A percentile compares a stretch with the other conserved stretches of the same genome.
phyloP scores from a whole-genome alignment of 495 filamentous ascomycete genomes.

The Lepraria neglecta region DNA sequence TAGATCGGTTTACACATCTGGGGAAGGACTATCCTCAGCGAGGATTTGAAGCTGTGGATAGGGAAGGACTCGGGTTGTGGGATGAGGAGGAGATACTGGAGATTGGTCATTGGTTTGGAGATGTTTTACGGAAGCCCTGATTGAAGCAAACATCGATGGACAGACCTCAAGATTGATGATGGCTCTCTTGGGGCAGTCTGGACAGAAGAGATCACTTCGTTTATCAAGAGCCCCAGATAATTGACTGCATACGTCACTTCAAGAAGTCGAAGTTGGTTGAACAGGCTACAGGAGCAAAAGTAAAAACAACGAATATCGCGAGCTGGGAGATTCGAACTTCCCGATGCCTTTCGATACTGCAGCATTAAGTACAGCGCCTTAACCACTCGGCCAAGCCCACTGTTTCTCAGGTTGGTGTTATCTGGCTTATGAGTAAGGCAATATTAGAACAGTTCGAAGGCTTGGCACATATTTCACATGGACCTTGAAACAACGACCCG shows the following conservation, averaged over 20 bases:
- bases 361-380: background rate
- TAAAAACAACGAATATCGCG: background rate
- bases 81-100: conserved; percentile 19
- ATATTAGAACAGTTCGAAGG: too few relatives aligned
- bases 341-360: background rate
- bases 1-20: background rate
- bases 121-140: conserved; percentile 17
- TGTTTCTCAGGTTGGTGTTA: too few relatives aligned
- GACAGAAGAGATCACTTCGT: background rate
- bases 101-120: conserved; percentile 26
- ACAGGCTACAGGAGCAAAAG: background rate
- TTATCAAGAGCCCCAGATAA: too few relatives aligned
- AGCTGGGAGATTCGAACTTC: background rate
- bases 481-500: too few relatives aligned
- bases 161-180: too few relatives aligned
- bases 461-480: too few relatives aligned
- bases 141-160: background rate
- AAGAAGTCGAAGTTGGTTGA: too few relatives aligned
- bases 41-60: conserved; percentile 18
- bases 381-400: background rate
- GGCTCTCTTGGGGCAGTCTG: background rate
- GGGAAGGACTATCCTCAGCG: background rate
- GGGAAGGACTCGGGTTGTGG: conserved; percentile 23
- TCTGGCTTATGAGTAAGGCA: too few relatives aligned
- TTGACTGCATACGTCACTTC: too few relatives aligned